Conservation (phyloP, 768 basidiomycete species). For the Boletus coccyginus region DNA sequence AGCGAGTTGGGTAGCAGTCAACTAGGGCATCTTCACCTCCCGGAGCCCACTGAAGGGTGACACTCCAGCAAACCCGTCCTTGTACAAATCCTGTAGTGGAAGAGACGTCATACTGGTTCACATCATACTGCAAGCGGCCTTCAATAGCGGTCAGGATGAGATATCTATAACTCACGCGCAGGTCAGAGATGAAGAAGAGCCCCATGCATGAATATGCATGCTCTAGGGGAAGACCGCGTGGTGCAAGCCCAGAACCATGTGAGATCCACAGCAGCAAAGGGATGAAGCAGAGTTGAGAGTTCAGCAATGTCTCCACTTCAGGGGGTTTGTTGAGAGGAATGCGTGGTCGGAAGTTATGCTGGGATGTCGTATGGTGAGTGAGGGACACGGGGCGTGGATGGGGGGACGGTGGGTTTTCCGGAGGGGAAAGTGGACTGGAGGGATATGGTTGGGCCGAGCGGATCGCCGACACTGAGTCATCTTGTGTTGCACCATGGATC, state of each 20-base stretch:
- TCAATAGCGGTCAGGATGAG: background rate
- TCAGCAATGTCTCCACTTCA: conserved; percentile 42
- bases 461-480: background rate
- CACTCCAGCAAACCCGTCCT: conserved; percentile 43
- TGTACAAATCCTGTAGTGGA: conserved; percentile 3
- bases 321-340: conserved; percentile 35
- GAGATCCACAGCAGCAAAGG: conserved; percentile 45
- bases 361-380: background rate
- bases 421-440: background rate
- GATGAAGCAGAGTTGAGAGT: conserved; percentile 35
- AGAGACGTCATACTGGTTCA: background rate
- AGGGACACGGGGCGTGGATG: background rate
- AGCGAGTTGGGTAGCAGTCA: background rate
- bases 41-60: conserved; percentile 47
- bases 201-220: conserved; percentile 46
- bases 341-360: background rate
- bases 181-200: conserved; percentile 41
- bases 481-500: background rate
- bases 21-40: conserved; percentile 45
- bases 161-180: conserved; percentile 33
- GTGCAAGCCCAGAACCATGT: conserved; percentile 28
- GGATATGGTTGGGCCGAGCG: background rate
- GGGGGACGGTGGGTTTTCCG: background rate
- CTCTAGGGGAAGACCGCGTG: conserved; percentile 31
- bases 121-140: conserved; percentile 13